A percentile compares a stretch with the other conserved stretches of the same genome.
Conservation (phyloP, 345 rosid genomes). For the Rhodamnia argentea region DNA sequence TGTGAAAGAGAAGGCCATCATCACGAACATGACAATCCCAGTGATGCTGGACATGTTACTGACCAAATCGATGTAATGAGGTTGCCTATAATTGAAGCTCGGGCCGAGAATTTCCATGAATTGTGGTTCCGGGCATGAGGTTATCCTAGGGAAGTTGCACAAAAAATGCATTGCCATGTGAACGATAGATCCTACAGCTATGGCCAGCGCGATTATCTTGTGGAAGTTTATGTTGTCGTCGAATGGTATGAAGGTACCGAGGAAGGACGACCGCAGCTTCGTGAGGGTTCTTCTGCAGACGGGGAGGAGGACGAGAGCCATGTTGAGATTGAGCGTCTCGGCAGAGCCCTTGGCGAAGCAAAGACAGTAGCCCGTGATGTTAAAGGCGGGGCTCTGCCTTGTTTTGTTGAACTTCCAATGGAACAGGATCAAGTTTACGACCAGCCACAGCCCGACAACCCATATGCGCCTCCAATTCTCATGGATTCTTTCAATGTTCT, state of each 20-base stretch:
- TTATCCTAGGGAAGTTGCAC: slow-evolving; percentile 55
- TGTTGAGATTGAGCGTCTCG: slow-evolving; percentile 67
- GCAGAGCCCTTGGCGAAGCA: slow-evolving; percentile 80
- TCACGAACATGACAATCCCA: slow-evolving; percentile 45
- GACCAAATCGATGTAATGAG: slow-evolving; percentile 43
- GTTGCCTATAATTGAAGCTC: slow-evolving; percentile 35
- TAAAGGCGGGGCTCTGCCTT: slow-evolving; percentile 16
- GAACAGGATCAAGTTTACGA: slow-evolving; percentile 37
- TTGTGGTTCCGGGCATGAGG: slow-evolving; percentile 19
- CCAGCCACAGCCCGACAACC: slow-evolving; percentile 40
- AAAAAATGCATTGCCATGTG: slow-evolving; percentile 44
- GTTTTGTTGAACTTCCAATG: slow-evolving; percentile 43
- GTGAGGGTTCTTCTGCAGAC: slow-evolving; percentile 79
- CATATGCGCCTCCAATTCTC: slow-evolving; percentile 72
- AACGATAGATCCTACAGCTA: slow-evolving; percentile 31
- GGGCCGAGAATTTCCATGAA: slow-evolving; percentile 38
- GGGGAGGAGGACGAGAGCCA: slow-evolving; percentile 76
- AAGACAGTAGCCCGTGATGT: slow-evolving; percentile 67
- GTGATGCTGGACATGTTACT: slow-evolving; percentile 33
- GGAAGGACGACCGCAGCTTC: slow-evolving; percentile 53
- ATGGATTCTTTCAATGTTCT: slow-evolving; percentile 23
- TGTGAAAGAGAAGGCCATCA: slow-evolving; percentile 62
- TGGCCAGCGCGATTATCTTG: slow-evolving; percentile 41
- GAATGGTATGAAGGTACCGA: slow-evolving; percentile 47
- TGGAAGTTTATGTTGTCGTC: slow-evolving; percentile 89